phyloP scores from a whole-genome alignment of 2,329 filamentous ascomycete species.

The Didymosphaeria variabile region DNA sequence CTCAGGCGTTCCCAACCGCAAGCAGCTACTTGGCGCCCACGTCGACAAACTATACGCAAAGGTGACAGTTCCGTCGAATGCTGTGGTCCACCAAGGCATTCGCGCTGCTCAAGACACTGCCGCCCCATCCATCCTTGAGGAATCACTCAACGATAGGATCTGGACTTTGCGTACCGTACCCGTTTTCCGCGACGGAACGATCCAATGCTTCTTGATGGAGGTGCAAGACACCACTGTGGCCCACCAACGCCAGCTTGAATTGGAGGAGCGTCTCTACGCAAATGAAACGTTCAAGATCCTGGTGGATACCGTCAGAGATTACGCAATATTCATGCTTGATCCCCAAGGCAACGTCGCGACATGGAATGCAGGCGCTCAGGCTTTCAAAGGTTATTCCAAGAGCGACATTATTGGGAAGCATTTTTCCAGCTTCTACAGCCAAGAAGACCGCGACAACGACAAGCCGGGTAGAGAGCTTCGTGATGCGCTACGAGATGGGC shows the following conservation, averaged over 20 bases:
- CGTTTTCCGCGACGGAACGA: conserved; percentile 50
- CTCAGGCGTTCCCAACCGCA: conserved; percentile 42
- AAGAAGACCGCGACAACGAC: conserved; percentile 58
- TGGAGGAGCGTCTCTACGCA: conserved; percentile 55
- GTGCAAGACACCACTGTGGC: conserved; percentile 50
- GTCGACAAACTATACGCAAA: conserved; percentile 53
- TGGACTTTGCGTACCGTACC: conserved; percentile 55
- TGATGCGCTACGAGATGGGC: conserved; percentile 63
- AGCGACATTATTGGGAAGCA: conserved; percentile 67
- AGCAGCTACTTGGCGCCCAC: conserved; percentile 47
- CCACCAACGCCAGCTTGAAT: conserved; percentile 44
- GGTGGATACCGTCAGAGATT: conserved; percentile 68
- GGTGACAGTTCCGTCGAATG: conserved; percentile 48
- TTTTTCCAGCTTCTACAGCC: conserved; percentile 66
- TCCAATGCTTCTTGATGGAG: conserved; percentile 57
- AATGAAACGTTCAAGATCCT: conserved; percentile 69
- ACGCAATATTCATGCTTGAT: conserved; percentile 70
- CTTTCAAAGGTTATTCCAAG: conserved; percentile 64
- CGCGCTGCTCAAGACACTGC: conserved; percentile 49
- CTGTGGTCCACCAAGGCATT: conserved; percentile 49
- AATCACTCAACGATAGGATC: conserved; percentile 34
- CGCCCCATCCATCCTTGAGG: conserved; percentile 46
- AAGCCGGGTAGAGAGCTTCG: conserved; percentile 64
- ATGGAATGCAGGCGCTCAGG: conserved; percentile 66
- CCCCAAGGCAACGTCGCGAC: conserved; percentile 64